Evolutionary conservation across 768 basidiomycete species (phyloP).

Genomic region (Boletus coccyginus): DNA sequence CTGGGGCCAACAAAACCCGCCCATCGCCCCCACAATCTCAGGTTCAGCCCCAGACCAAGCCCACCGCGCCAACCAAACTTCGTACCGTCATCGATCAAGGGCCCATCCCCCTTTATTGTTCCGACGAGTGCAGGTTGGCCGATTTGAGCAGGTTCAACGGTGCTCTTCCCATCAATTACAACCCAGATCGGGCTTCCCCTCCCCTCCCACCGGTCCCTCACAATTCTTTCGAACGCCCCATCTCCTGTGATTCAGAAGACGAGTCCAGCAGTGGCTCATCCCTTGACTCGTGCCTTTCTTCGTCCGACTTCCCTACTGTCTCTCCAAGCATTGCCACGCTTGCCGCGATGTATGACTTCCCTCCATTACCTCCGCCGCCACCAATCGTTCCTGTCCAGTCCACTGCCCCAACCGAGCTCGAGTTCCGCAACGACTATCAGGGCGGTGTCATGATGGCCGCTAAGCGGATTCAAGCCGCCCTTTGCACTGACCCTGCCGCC

Average conservation of each 20-base stretch:
- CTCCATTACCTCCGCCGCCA: conserved; percentile 52
- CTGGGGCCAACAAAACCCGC: conserved; percentile 16
- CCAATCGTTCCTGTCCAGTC: conserved; percentile 34
- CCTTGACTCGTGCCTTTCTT: conserved; percentile 30
- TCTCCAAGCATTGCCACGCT: conserved; percentile 38
- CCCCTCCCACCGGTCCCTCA: conserved; percentile 41
- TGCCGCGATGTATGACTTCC: conserved; percentile 43
- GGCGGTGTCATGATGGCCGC: conserved; percentile 71
- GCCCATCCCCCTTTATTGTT: conserved; percentile 83
- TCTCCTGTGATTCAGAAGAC: conserved; percentile 36
- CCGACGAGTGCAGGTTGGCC: conserved; percentile 65
- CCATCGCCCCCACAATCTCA: conserved; percentile 20
- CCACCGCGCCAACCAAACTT: conserved; percentile 42
- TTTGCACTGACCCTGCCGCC: conserved; percentile 39
- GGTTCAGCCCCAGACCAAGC: conserved; percentile 19
- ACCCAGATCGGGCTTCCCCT: conserved; percentile 44
- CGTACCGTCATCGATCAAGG: conserved; percentile 76
- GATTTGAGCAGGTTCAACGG: conserved; percentile 49
- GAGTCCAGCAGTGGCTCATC: conserved; percentile 43
- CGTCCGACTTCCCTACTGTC: conserved; percentile 20
- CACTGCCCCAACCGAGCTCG: conserved; percentile 22
- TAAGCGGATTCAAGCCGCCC: conserved; percentile 48
- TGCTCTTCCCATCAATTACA: conserved; percentile 44
- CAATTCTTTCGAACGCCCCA: conserved; percentile 32
- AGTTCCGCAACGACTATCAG: conserved; percentile 43